phyloP scores from a whole-genome alignment of 352 stramenopile species.

The Phytophthora tubulina region DNA sequence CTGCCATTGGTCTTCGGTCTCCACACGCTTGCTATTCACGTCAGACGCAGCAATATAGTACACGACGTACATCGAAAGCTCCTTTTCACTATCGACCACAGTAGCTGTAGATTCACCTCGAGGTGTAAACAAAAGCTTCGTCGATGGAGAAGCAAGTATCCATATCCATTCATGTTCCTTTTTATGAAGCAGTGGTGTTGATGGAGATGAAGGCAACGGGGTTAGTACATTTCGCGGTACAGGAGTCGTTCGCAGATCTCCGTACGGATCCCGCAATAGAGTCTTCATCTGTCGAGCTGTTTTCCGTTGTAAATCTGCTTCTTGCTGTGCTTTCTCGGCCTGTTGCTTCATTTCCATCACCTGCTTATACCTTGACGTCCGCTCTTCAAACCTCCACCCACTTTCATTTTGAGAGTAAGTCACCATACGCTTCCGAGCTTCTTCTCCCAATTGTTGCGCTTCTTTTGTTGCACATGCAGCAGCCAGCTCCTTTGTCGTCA shows the following conservation, averaged over 20 bases:
- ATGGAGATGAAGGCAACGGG: not conserved
- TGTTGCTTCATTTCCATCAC: constrained; percentile 64
- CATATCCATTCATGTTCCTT: constrained; percentile 52
- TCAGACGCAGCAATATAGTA: constrained; percentile 69
- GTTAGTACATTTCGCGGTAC: not conserved
- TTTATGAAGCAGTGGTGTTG: not conserved
- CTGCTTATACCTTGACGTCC: constrained; percentile 56
- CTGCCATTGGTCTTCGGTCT: constrained; percentile 29
- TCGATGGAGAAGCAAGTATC: constrained; percentile 60
- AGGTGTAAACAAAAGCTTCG: constrained; percentile 61
- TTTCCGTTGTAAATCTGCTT: constrained; percentile 53
- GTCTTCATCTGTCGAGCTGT: constrained; percentile 41
- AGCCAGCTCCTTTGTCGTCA: constrained; percentile 42
- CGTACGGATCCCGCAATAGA: constrained; percentile 58
- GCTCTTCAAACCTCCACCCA: constrained; percentile 73
- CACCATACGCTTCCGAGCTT: constrained; percentile 69
- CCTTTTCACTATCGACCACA: constrained; percentile 57
- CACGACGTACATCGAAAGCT: constrained; percentile 72
- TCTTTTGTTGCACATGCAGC: constrained; percentile 46
- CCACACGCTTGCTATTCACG: constrained; percentile 17
- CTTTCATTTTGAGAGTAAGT: constrained; percentile 66
- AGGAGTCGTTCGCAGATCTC: constrained; percentile 15
- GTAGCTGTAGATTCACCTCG: constrained; percentile 38
- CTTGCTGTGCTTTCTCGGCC: constrained; percentile 50
- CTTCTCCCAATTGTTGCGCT: constrained; percentile 62